Evolutionary conservation across 1,284 basidiomycete genomes (phyloP), one percentile per base, ranked within the genome.

Genomic region (Heterobasidion parviporum): DNA sequence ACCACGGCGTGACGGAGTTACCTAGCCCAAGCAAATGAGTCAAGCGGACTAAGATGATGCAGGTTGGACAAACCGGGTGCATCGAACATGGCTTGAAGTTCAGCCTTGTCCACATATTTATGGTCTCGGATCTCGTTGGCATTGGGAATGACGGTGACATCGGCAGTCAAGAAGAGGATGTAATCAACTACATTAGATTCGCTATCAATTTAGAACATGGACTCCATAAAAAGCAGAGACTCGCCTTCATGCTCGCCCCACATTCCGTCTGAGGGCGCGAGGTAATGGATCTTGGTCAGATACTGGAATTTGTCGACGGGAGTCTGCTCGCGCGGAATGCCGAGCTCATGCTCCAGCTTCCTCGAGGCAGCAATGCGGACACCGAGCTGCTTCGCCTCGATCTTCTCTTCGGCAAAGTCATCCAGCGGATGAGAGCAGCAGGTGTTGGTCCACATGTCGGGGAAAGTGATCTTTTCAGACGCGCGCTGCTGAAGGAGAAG

Each of bases 361-460:
- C 97, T 81, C 38, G 92, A 89, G 4, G 95, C 96, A 32, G 97
- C 97, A 20, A 86, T 74, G 54, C 87, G 82, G 16, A 97, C 95
- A 65, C 94, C 94, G 41, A 85, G 82, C 70, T 97, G 92, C 41
- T 86, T 80, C 65, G 79, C 69, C 74, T 93, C 90, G 8, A 87
- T 74, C 69, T 89, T 89, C 72, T 92, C 86, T 63, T 83, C 78
- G 59, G 86, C 85, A 62, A 95, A 90, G 73, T 99, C 97, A 61
- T 91, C 86, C 55, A 99, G 77, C 15, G 97, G 97, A 68, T 99
- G 97, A 35, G 93, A 97, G 76, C 97, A 99, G 72, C 97, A 99
- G 5, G 97, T 99, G 73, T 99, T 99, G 44, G 97, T 99, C 97
- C 97, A 99, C 93, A 98, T 95, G 68, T 92, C 85, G 1, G 97